Evolutionary conservation across 768 basidiomycete species (phyloP), one percentile per base, ranked within the genome.

Genomic region (Suillus sp.): DNA sequence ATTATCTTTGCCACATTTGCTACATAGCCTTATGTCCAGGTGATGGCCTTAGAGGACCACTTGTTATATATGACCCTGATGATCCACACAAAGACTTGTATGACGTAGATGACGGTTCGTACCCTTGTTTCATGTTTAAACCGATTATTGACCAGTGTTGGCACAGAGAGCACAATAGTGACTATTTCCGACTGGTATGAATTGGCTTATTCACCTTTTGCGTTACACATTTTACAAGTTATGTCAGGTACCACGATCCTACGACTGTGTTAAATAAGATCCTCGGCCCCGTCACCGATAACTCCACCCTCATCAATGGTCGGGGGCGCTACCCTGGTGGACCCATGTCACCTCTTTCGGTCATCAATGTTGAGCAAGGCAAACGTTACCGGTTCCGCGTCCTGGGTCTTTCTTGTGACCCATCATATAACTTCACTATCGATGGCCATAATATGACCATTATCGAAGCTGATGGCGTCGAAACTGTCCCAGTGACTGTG

Each of bases 51-150:
- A 75, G 79, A 20, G 81, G 81, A n/a, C 73, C 79, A 0, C 62
- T 83, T 45, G 70, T 83, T 9, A 75, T 83, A 35, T 83, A 82
- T 64, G 81, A 83, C 68, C 78, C 79, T n/a, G 35, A 76, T 22
- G 82, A 84, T 62, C 83, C 83, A n/a, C 74, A 74, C 60, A 67
- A 61, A 2, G 38, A 68, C 18, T 60, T 83, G 25, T 83, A 84
- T 64, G 82, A 83, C 62, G 75, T 81, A 16, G 82, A 83, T 61
- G 75, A 84, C 67, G 81, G 81, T 81, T 34, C 42, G 65, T 65
- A 22, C 30, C 27, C 32, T 53, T 55, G 18, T 37, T 47, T 62
- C 9, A 25, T 38, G 2, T 7, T 27, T 16, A 38, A 10, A 20
- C 2, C 10, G 10, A 37, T 1, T 25, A 4, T 51, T 68, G 13